A percentile compares a stretch with the other conserved stretches of the same genome.
Evolutionary conservation across 2,329 filamentous ascomycete species (phyloP).

Genomic region (Mycosphaerella arachidis): DNA sequence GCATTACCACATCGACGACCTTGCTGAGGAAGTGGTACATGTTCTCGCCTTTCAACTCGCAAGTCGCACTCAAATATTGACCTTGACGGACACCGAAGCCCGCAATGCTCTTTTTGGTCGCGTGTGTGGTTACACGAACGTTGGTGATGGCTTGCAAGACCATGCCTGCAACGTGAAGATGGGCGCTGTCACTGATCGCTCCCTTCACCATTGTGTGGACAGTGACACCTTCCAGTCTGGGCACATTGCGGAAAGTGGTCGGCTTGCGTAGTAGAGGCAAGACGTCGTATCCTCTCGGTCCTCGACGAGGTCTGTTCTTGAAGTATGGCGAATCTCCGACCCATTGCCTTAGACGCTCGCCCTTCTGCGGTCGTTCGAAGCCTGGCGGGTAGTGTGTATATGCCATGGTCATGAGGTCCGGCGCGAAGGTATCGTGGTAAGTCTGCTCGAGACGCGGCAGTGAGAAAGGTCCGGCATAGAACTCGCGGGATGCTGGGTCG

Average conservation of each 20-base stretch:
- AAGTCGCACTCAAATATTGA: constrained; percentile 70
- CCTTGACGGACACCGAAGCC: constrained; percentile 71
- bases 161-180: constrained; percentile 78
- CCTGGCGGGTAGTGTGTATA: constrained; percentile 85
- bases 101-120: constrained; percentile 64
- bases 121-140: constrained; percentile 65
- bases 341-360: constrained; percentile 75
- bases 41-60: constrained; percentile 69
- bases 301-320: constrained; percentile 80
- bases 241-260: constrained; percentile 76
- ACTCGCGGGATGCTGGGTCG: constrained; percentile 82
- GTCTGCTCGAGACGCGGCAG: constrained; percentile 84
- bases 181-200: constrained; percentile 65
- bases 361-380: constrained; percentile 53
- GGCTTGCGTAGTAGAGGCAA: constrained; percentile 64
- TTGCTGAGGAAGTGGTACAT: constrained; percentile 91
- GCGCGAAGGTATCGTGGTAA: constrained; percentile 77
- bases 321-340: constrained; percentile 89
- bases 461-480: constrained; percentile 85
- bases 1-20: constrained; percentile 82
- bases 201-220: constrained; percentile 69
- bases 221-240: constrained; percentile 73
- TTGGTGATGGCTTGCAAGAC: constrained; percentile 82
- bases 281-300: constrained; percentile 72
- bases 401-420: constrained; percentile 81